Evolutionary conservation across 192 early-diverging fungal genomes (phyloP), one percentile per base, ranked within the genome.

Genomic region (Linnemannia exigua): DNA sequence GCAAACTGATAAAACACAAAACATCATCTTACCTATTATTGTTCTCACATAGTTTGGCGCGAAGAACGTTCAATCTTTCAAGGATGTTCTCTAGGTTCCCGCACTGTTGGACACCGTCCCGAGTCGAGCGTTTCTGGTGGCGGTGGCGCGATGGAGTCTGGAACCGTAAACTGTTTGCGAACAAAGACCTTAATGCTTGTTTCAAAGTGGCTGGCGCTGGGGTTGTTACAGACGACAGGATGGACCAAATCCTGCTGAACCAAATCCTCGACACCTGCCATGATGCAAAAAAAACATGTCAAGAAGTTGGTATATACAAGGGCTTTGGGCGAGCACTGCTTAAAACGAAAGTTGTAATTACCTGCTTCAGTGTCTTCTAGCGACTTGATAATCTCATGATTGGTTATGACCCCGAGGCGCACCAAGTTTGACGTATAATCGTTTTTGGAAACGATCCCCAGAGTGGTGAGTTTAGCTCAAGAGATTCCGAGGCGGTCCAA

Each of bases 351-450:
- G 48, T 50, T 50, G 48, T 50, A 50, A 50, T 50, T 50, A 50
- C 12, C 48, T 50, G 48, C 14, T 50, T 50, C 12, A 50, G 48
- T 50, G 1, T 50, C 48, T 14, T 50, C 48, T 16, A 50, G 48
- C 48, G 48, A 50, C 48, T 71, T 71, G n/a, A 48, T 36, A 37
- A 69, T 69, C 67, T 69, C 47, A 46, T 47, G 41, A 46, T 48
- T 71, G n/a, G 70, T 71, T n/a, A 35, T 20, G 69, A 44, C 7
- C 20, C n/a, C 69, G 4, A 70, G 4, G 6, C 37, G 58, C 7
- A 36, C 7, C 25, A 52, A 22, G 71, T 73, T 74, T 19, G 11
- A 22, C 7, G 8, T 15, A 12, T 76, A 76, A 25, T 76, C 75
- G 44, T 76, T 76, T 33, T 48, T 44, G 8, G 63, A 67, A n/a